These are phyloP conservation scores for Globisporangium mamillatum DNA, from an alignment of 352 stramenopile genomes.

Conservation along the genomic window DNA sequence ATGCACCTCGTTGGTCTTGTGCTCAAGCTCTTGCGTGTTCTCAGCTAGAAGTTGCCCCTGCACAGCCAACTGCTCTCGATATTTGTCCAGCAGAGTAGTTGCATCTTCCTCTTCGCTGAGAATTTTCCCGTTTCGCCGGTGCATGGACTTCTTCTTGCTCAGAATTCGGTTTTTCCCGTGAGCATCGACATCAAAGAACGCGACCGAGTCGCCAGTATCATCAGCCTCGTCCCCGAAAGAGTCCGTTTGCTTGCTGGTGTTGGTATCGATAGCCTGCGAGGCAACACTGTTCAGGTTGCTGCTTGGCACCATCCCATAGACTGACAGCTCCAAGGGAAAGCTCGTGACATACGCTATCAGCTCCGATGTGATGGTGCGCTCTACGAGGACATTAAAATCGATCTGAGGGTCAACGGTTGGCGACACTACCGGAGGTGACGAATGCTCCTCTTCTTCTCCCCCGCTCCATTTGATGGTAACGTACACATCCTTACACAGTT, in stretches of 20 bases:
- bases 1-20: conserved; percentile 43
- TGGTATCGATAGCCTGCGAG: conserved; percentile 38
- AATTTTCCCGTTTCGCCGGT: conserved; percentile 32
- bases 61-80: conserved; percentile 47
- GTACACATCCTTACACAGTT: conserved; percentile 67
- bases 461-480: conserved; percentile 53
- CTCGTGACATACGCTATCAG: conserved; percentile 41
- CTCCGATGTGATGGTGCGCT: conserved; percentile 48
- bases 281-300: conserved; percentile 75
- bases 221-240: conserved; percentile 21
- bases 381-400: conserved; percentile 54
- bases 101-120: conserved; percentile 33
- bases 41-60: conserved; percentile 53
- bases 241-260: conserved; percentile 16
- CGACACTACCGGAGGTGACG: conserved; percentile 39
- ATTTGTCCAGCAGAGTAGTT: conserved; percentile 31
- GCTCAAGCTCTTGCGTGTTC: conserved; percentile 64
- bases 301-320: conserved; percentile 74
- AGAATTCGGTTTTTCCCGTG: conserved; percentile 32
- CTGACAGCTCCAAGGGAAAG: conserved; percentile 50
- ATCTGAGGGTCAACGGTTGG: conserved; percentile 60
- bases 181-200: conserved; percentile 56
- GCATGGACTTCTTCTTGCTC: conserved; percentile 48
- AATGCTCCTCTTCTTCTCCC: conserved; percentile 29
- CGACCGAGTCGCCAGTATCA: conserved; percentile 28